Evolutionary conservation across 768 basidiomycete genomes (phyloP).

Genomic region (Leccinum ochraceum): DNA sequence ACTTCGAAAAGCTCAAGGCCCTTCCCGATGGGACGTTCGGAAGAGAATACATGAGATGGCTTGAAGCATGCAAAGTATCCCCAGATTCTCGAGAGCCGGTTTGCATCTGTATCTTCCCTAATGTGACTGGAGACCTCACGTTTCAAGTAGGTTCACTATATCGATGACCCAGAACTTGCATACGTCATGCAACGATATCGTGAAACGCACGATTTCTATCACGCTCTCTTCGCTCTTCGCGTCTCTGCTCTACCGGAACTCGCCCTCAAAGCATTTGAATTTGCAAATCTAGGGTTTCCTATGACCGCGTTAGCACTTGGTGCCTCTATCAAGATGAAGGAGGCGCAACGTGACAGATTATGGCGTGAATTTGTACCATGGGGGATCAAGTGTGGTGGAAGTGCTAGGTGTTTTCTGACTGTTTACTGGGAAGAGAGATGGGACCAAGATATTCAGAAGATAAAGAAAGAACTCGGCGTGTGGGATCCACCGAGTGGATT

Average conservation of each 20-base stretch:
- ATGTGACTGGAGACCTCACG: neutral
- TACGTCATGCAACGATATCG: conserved; percentile 98
- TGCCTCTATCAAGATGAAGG: conserved; percentile 37
- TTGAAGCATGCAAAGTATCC: conserved; percentile 82
- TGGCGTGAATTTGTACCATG: conserved; percentile 88
- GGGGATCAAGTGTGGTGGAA: conserved; percentile 84
- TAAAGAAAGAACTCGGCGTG: conserved; percentile 84
- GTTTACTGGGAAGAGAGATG: conserved; percentile 97
- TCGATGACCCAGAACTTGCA: conserved; percentile 92
- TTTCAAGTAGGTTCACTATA: conserved; percentile 77
- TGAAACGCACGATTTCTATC: conserved; percentile 98
- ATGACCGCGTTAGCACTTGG: conserved; percentile 80
- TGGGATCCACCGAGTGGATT: conserved; percentile 67
- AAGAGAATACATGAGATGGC: conserved; percentile 84
- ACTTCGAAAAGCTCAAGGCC: conserved; percentile 64
- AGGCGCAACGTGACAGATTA: conserved; percentile 52
- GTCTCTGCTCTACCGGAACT: conserved; percentile 91
- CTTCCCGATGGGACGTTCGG: conserved; percentile 85
- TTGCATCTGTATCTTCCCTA: conserved; percentile 22
- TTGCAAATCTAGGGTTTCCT: conserved; percentile 88
- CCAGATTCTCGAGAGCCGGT: conserved; percentile 95
- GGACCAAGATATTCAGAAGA: conserved; percentile 77
- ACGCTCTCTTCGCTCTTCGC: conserved; percentile 85
- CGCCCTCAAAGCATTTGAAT: conserved; percentile 93
- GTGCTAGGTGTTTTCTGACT: conserved; percentile 74